phyloP scores from a whole-genome alignment of 352 stramenopile genomes.

The Peronosclerospora sorghi region DNA sequence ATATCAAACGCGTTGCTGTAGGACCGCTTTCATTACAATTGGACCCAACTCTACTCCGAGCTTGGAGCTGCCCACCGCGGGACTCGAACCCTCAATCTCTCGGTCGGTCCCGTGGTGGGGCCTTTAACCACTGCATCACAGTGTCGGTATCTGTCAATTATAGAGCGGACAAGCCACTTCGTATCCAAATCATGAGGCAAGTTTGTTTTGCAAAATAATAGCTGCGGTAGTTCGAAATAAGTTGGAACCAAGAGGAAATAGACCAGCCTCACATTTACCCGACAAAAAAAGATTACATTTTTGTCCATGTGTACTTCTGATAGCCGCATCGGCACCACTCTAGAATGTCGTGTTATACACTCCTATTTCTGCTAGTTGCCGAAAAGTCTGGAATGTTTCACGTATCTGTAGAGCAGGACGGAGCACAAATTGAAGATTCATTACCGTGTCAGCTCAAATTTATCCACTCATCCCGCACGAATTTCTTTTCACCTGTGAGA shows the following conservation, averaged over 20 bases:
- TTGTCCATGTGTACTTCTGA: background rate
- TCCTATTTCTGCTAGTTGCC: background rate
- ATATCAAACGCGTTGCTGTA: no score
- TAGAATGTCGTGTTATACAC: slow-evolving; percentile 4
- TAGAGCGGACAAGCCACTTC: slow-evolving; percentile 12
- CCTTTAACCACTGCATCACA: no score
- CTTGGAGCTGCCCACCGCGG: no score
- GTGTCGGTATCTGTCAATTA: no score
- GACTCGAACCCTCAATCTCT: no score
- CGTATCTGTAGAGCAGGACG: slow-evolving; percentile 2
- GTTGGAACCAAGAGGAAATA: background rate
- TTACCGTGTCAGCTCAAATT: slow-evolving; percentile 1
- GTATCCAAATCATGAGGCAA: slow-evolving; percentile 20
- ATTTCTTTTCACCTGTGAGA: slow-evolving; percentile 1
- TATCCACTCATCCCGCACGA: background rate
- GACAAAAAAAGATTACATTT: no score
- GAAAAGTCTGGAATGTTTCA: background rate
- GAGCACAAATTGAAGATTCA: slow-evolving; percentile 1
- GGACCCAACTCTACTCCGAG: no score
- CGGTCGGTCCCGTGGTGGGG: no score
- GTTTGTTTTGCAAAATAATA: slow-evolving; percentile 3
- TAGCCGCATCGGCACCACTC: slow-evolving; percentile 1
- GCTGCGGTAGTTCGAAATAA: background rate
- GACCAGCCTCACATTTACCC: slow-evolving; percentile 1
- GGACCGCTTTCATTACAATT: no score